Conservation (phyloP, 805 yeast species). For the Wickerhamiella sergipiensis region DNA sequence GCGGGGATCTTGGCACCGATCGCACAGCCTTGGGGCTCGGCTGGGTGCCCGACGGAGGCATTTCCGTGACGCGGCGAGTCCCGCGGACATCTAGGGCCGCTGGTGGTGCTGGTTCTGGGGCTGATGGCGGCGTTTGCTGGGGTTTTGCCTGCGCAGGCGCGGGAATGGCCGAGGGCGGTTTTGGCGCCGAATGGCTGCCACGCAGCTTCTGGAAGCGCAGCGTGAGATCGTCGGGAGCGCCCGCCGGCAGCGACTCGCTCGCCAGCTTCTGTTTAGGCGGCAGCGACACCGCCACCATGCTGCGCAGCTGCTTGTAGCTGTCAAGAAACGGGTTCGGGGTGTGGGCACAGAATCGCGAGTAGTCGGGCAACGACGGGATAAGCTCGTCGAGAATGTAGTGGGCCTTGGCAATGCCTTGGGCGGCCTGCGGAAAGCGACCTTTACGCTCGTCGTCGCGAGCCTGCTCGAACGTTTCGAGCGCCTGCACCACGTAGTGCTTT, state of each 20-base stretch:
- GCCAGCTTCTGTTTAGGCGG: not conserved
- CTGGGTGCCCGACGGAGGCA: no score
- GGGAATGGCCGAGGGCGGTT: not conserved
- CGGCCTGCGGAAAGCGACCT: constrained; percentile 9
- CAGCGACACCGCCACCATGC: not conserved
- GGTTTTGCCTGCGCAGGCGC: no score
- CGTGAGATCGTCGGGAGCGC: not conserved
- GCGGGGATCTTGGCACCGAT: not conserved
- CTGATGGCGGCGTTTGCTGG: no score
- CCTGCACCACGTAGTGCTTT: constrained; percentile 2
- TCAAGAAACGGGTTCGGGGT: constrained; percentile 1
- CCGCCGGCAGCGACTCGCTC: not conserved
- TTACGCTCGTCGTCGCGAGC: constrained; percentile 6
- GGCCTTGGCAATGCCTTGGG: constrained; percentile 1
- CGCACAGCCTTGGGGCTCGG: no score
- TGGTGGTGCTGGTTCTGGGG: no score
- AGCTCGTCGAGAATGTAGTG: constrained; percentile 6
- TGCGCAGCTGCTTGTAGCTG: not conserved
- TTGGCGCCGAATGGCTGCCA: not conserved
- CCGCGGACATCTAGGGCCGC: no score
- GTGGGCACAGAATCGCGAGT: not conserved
- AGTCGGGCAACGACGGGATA: constrained; percentile 2
- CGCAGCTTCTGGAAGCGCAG: not conserved
- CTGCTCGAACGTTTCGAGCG: constrained; percentile 3
- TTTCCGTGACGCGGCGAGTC: no score